Conservation (phyloP, 345 rosid genomes). For the Angophora floribunda region DNA sequence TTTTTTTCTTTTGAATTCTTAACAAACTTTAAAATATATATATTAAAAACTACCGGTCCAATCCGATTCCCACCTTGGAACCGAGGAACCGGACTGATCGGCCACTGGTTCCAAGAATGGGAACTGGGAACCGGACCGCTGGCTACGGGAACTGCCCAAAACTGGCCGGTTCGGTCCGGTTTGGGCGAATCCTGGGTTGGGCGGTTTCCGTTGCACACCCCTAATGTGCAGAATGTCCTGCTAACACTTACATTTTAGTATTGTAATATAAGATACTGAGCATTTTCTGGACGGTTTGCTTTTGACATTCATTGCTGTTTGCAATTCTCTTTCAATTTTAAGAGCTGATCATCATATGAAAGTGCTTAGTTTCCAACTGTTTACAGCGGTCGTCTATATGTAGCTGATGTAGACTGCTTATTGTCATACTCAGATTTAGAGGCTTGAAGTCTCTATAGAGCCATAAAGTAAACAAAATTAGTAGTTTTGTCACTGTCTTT, state of each 20-base stretch:
- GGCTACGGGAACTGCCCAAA: too few relatives aligned
- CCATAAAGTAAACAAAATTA: neutral
- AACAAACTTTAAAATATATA: too few relatives aligned
- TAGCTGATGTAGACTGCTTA: neutral
- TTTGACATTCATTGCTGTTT: neutral
- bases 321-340: neutral
- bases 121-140: too few relatives aligned
- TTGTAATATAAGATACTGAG: neutral
- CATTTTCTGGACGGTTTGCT: neutral
- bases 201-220: too few relatives aligned
- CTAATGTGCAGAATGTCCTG: neutral
- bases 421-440: neutral
- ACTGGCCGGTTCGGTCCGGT: too few relatives aligned
- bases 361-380: neutral
- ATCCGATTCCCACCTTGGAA: too few relatives aligned
- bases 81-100: too few relatives aligned
- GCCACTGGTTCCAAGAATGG: too few relatives aligned
- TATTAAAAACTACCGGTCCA: too few relatives aligned
- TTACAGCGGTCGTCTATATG: neutral
- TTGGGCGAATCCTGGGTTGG: too few relatives aligned
- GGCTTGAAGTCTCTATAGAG: neutral
- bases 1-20: too few relatives aligned
- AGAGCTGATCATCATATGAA: neutral
- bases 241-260: neutral
- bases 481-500: neutral